Percentiles rank a stretch among this genome's conserved stretches.
Evolutionary conservation across 1,284 basidiomycete genomes (phyloP).

Genomic region (Sutorius eximius): DNA sequence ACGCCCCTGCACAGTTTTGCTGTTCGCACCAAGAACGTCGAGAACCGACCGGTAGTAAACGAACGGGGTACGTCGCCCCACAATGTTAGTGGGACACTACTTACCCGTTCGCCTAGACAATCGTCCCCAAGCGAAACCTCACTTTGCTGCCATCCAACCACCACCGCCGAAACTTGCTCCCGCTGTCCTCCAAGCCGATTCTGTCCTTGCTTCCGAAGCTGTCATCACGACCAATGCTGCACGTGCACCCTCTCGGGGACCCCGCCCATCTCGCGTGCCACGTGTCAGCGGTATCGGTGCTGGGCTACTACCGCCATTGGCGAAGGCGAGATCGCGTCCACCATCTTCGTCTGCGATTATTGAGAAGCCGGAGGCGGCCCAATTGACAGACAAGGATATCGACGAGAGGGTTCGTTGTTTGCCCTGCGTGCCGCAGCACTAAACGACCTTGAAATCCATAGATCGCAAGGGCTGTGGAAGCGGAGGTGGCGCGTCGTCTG

Average conservation of each 20-base stretch:
- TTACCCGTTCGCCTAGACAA: slow-evolving; percentile 42
- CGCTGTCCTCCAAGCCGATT: slow-evolving; percentile 35
- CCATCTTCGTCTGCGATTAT: slow-evolving; percentile 14
- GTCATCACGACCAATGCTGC: slow-evolving; percentile 13
- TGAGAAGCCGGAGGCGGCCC: slow-evolving; percentile 28
- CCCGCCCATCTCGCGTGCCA: slow-evolving; percentile 36
- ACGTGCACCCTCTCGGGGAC: slow-evolving; percentile 35
- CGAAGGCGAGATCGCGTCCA: slow-evolving; percentile 22
- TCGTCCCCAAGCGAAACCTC: slow-evolving; percentile 52
- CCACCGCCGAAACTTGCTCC: slow-evolving; percentile 48
- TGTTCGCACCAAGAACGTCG: slow-evolving; percentile 74
- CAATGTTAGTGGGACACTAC: background rate
- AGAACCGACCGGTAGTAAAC: slow-evolving; percentile 74
- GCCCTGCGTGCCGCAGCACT: background rate
- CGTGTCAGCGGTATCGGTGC: slow-evolving; percentile 32
- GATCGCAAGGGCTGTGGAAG: slow-evolving; percentile 72
- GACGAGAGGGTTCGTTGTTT: slow-evolving; percentile 58
- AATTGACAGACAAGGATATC: slow-evolving; percentile 68
- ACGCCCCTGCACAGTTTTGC: slow-evolving; percentile 56
- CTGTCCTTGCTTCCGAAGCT: slow-evolving; percentile 17
- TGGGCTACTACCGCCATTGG: slow-evolving; percentile 24
- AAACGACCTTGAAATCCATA: slow-evolving; percentile 23
- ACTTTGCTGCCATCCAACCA: slow-evolving; percentile 60
- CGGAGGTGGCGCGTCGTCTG: slow-evolving; percentile 65
- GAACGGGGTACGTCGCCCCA: slow-evolving; percentile 54